Evolutionary conservation across 208 protist genomes (phyloP).

Genomic region (Trypanosoma mega): DNA sequence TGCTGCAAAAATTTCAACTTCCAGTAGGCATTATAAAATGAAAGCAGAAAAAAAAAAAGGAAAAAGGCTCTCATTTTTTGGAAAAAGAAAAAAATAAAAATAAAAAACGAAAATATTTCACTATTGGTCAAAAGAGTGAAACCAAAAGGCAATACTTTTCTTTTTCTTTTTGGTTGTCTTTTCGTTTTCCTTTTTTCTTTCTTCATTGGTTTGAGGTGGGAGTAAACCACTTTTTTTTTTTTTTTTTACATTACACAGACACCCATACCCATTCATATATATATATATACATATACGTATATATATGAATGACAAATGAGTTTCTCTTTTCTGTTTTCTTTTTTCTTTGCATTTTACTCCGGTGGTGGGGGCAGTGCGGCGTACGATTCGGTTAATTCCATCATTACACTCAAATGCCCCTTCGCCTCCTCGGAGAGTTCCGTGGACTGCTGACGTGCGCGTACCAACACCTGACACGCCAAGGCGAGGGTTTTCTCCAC

Average conservation of each 20-base stretch:
- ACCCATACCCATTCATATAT: conserved; percentile 2
- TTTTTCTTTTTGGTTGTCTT: background rate
- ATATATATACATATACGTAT: conserved; percentile 11
- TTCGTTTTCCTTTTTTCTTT: background rate
- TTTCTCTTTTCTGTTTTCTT: conserved; percentile 2
- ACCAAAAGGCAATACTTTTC: background rate
- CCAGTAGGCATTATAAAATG: too few relatives aligned
- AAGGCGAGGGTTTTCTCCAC: conserved; percentile 30
- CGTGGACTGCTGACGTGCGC: background rate
- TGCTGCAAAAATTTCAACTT: too few relatives aligned
- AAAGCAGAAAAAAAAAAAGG: too few relatives aligned
- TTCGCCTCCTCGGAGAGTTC: conserved; percentile 9
- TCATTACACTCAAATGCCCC: conserved; percentile 7
- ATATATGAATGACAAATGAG: background rate
- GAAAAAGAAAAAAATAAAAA: conserved; percentile 8
- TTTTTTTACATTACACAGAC: background rate
- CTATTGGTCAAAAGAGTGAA: conserved; percentile 16
- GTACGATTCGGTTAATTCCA: conserved; percentile 1
- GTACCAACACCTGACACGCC: conserved; percentile 16
- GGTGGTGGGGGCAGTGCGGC: background rate
- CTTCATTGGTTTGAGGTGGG: background rate
- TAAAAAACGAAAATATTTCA: too few relatives aligned
- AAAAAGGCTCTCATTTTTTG: too few relatives aligned
- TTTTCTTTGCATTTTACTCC: background rate
- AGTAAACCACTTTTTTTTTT: background rate